phyloP scores from a whole-genome alignment of 148 eudicot species.

The Camellia granthamiana region DNA sequence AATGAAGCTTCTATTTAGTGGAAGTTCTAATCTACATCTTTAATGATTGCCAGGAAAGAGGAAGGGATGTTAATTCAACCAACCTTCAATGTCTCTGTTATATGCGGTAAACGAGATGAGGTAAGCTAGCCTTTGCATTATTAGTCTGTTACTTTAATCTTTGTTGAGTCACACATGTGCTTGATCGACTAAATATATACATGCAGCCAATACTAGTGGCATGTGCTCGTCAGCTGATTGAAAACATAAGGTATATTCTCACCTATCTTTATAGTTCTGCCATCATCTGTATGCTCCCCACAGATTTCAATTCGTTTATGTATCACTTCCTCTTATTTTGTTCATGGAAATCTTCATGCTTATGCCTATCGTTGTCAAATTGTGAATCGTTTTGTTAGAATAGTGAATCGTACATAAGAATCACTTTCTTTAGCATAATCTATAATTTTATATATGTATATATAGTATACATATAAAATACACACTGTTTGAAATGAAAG shows the following conservation, averaged over 20 bases:
- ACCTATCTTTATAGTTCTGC: not conserved
- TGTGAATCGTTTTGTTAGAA: too few relatives aligned
- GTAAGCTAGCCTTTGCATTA: constrained; percentile 30
- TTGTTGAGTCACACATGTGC: constrained; percentile 8
- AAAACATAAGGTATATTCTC: constrained; percentile 65
- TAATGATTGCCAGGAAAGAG: constrained; percentile 49
- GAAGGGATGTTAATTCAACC: constrained; percentile 59
- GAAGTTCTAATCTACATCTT: not conserved
- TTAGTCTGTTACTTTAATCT: constrained; percentile 6
- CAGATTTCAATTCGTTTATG: not conserved
- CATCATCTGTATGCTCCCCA: not conserved
- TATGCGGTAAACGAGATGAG: constrained; percentile 93
- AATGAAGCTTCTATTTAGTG: not conserved
- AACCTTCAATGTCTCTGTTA: constrained; percentile 59
- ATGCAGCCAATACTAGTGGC: constrained; percentile 82
- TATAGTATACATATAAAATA: too few relatives aligned
- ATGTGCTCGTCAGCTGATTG: constrained; percentile 84
- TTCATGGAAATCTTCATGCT: not conserved
- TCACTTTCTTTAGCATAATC: too few relatives aligned
- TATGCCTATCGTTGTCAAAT: not conserved
- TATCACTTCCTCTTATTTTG: not conserved
- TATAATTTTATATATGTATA: too few relatives aligned
- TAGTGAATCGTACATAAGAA: too few relatives aligned
- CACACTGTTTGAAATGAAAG: too few relatives aligned
- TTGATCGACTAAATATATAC: constrained; percentile 18